Evolutionary conservation across 2,329 filamentous ascomycete species (phyloP), one percentile per base, ranked within the genome.

Genomic region (Albifimbria verrucaria): DNA sequence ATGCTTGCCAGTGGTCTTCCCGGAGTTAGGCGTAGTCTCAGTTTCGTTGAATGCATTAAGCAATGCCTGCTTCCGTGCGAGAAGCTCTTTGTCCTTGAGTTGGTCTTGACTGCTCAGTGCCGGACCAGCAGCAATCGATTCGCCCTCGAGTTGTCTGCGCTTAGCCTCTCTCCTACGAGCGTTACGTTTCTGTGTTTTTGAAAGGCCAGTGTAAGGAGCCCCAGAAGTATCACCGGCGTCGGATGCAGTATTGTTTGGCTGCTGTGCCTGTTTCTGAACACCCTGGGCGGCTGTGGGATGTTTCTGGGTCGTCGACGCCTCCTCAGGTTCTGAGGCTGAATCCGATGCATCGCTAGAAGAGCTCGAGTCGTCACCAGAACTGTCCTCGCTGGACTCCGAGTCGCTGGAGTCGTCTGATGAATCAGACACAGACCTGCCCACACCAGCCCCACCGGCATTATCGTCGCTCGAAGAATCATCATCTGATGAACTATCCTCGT

Each of bases 141-240:
- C n/a, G n/a, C 5, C 32, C 18, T 15, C 32, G 12, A 39, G 18
- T n/a, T 15, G 15, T n/a, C 11, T 39, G 18, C 32, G 57, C 52
- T 74, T 73, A 3, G 68, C 67, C 3, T 68, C 65, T 28, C 75
- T 74, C 43, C 80, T 72, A 24, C 81, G 72, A 9, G 73, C 74
- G 55, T 84, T 84, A 6, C 81, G 74, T 55, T 73, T 79, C 57
- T 77, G 76, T 0, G 81, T 83, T 28, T 60, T 69, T 0, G 67
- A 64, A 48, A 77, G 63, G 2, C 76, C 76, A 17, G 63, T 55
- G 2, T 67, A 68, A 6, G 73, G 71, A 4, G 65, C 55, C 2
- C 68, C 65, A 10, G 57, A 51, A 7, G 43, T 55, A n/a, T 59
- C 25, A 10, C 21, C 18, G 4, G 53, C 18, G n/a, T 54, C 48